phyloP scores from a whole-genome alignment of 805 yeast species.

The Yueomyces sp. region DNA sequence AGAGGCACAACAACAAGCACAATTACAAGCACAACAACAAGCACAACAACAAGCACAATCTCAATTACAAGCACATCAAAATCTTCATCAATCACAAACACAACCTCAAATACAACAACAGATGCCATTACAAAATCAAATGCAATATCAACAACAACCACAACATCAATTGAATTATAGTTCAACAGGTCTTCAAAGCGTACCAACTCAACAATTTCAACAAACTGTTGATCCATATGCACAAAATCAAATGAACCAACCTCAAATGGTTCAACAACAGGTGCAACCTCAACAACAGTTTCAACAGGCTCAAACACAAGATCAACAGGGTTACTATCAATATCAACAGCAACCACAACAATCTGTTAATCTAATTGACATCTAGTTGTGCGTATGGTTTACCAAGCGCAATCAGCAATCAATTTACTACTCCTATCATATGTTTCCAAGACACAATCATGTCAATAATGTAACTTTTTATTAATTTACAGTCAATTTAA shows the following conservation, averaged over 20 bases:
- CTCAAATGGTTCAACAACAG: not conserved
- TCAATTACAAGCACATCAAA: conserved; percentile 1
- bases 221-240: too few species aligned
- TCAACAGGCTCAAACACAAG: conserved; percentile 1
- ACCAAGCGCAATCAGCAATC: not conserved
- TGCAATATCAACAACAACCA: conserved; percentile 1
- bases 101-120: conserved; percentile 4
- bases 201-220: too few species aligned
- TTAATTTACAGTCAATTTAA: not conserved
- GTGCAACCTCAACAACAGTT: not conserved
- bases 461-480: not conserved
- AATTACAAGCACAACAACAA: conserved; percentile 7
- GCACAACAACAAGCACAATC: conserved; percentile 3
- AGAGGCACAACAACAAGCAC: conserved; percentile 5
- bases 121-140: conserved; percentile 6
- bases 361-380: too few species aligned
- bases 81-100: conserved; percentile 3
- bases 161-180: not conserved
- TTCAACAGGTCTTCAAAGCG: too few species aligned
- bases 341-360: conserved; percentile 7
- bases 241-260: too few species aligned
- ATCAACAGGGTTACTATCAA: conserved; percentile 9
- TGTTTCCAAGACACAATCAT: not conserved
- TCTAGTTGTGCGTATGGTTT: too few species aligned
- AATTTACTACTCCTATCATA: not conserved